These are phyloP conservation scores for Triadica sebifera DNA, from an alignment of 345 rosid genomes.

Conservation along the genomic window DNA sequence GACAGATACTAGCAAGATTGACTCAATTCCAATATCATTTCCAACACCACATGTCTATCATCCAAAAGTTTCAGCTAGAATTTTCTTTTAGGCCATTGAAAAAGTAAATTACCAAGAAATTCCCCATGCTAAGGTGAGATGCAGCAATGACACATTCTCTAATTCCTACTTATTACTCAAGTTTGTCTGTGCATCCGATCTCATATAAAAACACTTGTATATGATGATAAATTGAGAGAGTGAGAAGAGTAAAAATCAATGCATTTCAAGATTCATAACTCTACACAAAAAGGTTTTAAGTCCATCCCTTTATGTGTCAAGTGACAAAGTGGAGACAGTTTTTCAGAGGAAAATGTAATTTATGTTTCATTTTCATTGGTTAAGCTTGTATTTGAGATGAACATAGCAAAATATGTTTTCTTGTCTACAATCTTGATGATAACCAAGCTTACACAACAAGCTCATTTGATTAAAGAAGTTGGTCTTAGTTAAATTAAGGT, in stretches of 20 bases:
- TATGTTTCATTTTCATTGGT: background rate
- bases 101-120: no score
- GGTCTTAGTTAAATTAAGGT: background rate
- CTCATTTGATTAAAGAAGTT: background rate
- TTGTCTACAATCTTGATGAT: background rate
- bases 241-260: no score
- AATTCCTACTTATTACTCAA: background rate
- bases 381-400: background rate
- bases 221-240: background rate
- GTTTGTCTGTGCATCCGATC: background rate
- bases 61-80: background rate
- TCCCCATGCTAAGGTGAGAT: no score
- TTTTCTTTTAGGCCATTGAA: background rate
- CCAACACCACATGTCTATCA: background rate
- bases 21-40: background rate
- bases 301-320: no score
- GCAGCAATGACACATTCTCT: no score
- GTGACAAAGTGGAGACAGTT: background rate
- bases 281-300: no score
- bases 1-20: background rate
- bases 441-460: background rate
- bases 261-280: no score
- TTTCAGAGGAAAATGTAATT: no score
- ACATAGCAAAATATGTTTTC: background rate
- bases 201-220: background rate